Evolutionary conservation across 75 land plant genomes (phyloP).

Genomic region (Cunninghamia lanceolata): DNA sequence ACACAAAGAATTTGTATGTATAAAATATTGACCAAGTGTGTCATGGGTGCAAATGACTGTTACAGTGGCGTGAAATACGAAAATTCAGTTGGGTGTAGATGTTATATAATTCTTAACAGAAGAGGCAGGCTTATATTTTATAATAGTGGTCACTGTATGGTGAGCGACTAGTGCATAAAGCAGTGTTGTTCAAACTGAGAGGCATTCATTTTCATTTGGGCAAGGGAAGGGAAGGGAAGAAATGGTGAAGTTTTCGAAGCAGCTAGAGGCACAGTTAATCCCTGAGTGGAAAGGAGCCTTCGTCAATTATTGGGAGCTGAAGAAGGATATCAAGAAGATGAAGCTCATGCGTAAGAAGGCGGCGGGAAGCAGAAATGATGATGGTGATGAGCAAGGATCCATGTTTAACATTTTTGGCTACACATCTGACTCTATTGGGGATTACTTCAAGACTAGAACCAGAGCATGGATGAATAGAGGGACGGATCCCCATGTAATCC

Average conservation of each 20-base stretch:
- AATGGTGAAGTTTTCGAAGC: slow-evolving; percentile 98
- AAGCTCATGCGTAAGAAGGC: slow-evolving; percentile 28
- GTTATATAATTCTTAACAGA: no score
- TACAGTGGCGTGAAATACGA: no score
- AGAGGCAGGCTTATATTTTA: no score
- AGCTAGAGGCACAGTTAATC: slow-evolving; percentile 87
- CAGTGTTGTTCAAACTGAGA: background rate
- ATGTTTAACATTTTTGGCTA: background rate
- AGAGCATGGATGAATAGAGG: background rate
- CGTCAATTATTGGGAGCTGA: slow-evolving; percentile 80
- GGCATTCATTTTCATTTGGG: background rate
- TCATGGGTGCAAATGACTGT: no score
- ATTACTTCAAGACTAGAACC: background rate
- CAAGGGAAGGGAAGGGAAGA: background rate
- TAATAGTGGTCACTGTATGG: no score
- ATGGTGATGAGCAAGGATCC: background rate
- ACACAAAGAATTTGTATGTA: no score
- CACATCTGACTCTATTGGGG: background rate
- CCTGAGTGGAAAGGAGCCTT: slow-evolving; percentile 96
- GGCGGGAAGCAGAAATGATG: background rate
- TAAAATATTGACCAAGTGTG: no score
- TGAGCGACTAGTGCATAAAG: background rate
- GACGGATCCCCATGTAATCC: background rate
- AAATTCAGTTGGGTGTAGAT: no score
- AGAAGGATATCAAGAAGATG: slow-evolving; percentile 84